Percentiles rank a stretch among this genome's conserved stretches.
Conservation (phyloP, 148 eudicot species). For the Rhododendron henanense region DNA sequence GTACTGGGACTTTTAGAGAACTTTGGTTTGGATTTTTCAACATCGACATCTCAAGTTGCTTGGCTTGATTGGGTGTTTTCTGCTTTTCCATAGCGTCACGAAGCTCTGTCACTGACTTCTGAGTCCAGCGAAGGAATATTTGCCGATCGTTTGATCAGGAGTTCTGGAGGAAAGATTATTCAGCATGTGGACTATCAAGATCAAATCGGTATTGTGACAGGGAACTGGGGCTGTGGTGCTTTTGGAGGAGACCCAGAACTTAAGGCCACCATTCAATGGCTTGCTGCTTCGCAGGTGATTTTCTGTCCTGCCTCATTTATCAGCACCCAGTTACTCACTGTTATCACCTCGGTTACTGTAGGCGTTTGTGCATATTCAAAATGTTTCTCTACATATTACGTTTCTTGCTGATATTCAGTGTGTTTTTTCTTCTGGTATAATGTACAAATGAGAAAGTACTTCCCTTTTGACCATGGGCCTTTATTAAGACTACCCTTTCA, state of each 20-base stretch:
- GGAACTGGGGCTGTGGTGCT: conserved; percentile 99
- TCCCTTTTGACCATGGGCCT: neutral
- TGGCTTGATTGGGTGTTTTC: conserved; percentile 14
- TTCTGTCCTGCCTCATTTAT: neutral
- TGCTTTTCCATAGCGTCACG: conserved; percentile 11
- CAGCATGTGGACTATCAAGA: conserved; percentile 19
- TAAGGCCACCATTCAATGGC: conserved; percentile 81
- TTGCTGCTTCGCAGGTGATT: conserved; percentile 91
- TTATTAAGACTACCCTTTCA: neutral
- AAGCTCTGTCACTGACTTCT: conserved; percentile 14
- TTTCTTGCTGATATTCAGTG: neutral
- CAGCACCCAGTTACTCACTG: neutral
- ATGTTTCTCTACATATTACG: neutral
- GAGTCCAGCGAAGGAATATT: conserved; percentile 11
- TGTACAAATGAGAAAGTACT: neutral
- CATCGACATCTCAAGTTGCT: neutral
- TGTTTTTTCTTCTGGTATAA: neutral
- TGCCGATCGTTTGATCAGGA: conserved; percentile 11
- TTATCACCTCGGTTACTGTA: neutral
- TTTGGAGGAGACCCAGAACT: conserved; percentile 98
- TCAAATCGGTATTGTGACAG: conserved; percentile 70
- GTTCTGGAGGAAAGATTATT: conserved; percentile 12
- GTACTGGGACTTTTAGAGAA: neutral
- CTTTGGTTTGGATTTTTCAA: neutral
- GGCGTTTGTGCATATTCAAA: neutral